Evolutionary conservation across 176 grass and related monocot species (phyloP).

Genomic region (Musa itinerans): DNA sequence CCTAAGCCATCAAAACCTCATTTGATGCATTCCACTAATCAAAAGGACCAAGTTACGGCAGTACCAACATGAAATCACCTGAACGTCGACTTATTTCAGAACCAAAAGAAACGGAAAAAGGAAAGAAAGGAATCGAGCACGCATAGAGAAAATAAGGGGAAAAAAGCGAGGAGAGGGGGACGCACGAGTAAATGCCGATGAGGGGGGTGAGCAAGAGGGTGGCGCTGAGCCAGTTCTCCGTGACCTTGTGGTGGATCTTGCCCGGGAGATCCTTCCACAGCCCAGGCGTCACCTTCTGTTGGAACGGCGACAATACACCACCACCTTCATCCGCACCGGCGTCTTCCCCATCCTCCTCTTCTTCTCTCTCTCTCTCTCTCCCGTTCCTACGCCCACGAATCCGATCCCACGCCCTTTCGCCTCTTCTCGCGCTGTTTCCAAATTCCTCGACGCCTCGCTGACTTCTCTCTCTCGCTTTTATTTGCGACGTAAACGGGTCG

Average conservation of each 20-base stretch:
- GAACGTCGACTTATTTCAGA: too few species aligned
- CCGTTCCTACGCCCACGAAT: too few species aligned
- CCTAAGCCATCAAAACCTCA: too few species aligned
- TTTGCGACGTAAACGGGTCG: too few species aligned
- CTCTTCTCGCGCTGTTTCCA: too few species aligned
- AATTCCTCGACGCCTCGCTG: too few species aligned
- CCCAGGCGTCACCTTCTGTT: slow-evolving; percentile 93
- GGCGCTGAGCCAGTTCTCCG: slow-evolving; percentile 94
- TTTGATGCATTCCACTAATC: too few species aligned
- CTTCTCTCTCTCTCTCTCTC: neutral
- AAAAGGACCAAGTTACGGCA: too few species aligned
- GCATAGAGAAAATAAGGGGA: too few species aligned
- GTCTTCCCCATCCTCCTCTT: slow-evolving; percentile 59
- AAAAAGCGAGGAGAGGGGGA: neutral
- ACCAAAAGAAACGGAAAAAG: neutral
- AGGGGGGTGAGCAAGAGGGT: slow-evolving; percentile 62
- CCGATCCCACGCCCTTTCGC: too few species aligned
- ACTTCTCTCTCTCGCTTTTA: too few species aligned
- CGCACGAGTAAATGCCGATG: slow-evolving; percentile 85
- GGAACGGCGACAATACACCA: slow-evolving; percentile 99
- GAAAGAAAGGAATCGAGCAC: neutral
- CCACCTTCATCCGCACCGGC: slow-evolving; percentile 88
- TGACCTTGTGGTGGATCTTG: slow-evolving; percentile 98
- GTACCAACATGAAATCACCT: too few species aligned
- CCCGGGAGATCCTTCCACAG: slow-evolving; percentile 95